Percentiles rank a stretch among this genome's conserved stretches.
phyloP scores from a whole-genome alignment of 1,139 yeast species.

The Sugiyamaella japonica region DNA sequence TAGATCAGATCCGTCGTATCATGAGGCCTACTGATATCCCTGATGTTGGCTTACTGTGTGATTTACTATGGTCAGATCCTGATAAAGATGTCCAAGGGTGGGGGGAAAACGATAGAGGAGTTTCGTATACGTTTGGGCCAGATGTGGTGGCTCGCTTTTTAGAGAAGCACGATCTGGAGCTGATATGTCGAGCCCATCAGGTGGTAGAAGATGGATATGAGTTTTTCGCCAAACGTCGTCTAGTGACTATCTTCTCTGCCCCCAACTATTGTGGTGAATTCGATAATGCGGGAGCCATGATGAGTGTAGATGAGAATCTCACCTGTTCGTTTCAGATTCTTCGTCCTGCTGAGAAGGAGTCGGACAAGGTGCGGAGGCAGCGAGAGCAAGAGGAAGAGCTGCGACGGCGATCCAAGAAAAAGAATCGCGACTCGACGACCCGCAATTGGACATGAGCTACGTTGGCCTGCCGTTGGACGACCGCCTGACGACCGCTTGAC shows the following conservation, averaged over 20 bases:
- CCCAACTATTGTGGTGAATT: slow-evolving; percentile 99
- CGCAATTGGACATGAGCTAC: background rate
- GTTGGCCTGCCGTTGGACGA: too few relatives aligned
- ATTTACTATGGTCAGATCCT: slow-evolving; percentile 96
- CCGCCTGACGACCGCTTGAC: too few relatives aligned
- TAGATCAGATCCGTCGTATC: slow-evolving; percentile 97
- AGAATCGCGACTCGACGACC: background rate
- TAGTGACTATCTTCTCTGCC: slow-evolving; percentile 92
- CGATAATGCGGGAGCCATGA: slow-evolving; percentile 98
- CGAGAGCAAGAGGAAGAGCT: slow-evolving; percentile 2
- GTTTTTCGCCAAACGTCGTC: slow-evolving; percentile 90
- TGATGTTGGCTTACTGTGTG: slow-evolving; percentile 93
- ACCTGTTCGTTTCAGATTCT: slow-evolving; percentile 96
- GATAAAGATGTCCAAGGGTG: slow-evolving; percentile 96
- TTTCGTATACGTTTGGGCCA: slow-evolving; percentile 95
- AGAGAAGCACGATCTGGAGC: slow-evolving; percentile 95
- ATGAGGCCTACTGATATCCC: slow-evolving; percentile 99
- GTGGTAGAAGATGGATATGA: slow-evolving; percentile 99
- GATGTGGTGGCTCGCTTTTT: slow-evolving; percentile 92
- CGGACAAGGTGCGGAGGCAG: background rate
- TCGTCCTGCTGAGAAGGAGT: slow-evolving; percentile 95
- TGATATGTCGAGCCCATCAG: slow-evolving; percentile 97
- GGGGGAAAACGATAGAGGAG: slow-evolving; percentile 98
- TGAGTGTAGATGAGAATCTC: slow-evolving; percentile 95
- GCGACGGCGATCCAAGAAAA: slow-evolving; percentile 1